Percentiles rank a stretch among this genome's conserved stretches.
Evolutionary conservation across 148 eudicot species (phyloP).

Genomic region (Tetragonia tetragonoides): DNA sequence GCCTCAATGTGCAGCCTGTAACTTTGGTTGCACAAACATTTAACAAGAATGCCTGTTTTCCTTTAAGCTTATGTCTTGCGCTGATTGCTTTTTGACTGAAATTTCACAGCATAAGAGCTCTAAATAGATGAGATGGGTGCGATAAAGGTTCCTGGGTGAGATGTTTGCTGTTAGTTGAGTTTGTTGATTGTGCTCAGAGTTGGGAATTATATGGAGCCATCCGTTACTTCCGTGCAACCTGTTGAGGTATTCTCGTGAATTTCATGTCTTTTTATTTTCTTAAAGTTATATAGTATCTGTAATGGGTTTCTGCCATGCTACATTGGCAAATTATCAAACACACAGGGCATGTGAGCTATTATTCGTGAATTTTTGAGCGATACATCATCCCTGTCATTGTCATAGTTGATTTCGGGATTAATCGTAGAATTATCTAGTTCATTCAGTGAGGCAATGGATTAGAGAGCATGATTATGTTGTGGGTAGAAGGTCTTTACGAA

Average conservation of each 20-base stretch:
- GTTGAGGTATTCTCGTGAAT: slow-evolving; percentile 28
- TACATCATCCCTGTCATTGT: background rate
- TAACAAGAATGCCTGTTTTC: background rate
- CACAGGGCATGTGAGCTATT: background rate
- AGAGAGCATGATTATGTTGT: too few species aligned
- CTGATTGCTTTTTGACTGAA: slow-evolving; percentile 21
- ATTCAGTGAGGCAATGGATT: background rate
- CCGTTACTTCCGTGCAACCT: slow-evolving; percentile 24
- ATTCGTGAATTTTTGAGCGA: background rate
- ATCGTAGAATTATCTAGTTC: background rate
- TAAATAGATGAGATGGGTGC: slow-evolving; percentile 82
- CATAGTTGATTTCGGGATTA: slow-evolving; percentile 5
- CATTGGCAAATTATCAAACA: background rate
- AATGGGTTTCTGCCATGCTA: background rate
- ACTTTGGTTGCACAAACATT: slow-evolving; percentile 6
- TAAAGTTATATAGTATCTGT: background rate
- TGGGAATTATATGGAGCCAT: slow-evolving; percentile 25
- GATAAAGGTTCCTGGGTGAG: slow-evolving; percentile 68
- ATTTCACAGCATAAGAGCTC: slow-evolving; percentile 84
- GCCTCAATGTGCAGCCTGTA: slow-evolving; percentile 7
- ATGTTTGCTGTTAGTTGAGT: slow-evolving; percentile 23
- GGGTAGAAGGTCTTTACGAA: too few species aligned
- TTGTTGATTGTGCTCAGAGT: slow-evolving; percentile 21
- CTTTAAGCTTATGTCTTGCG: slow-evolving; percentile 8
- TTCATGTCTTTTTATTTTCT: background rate